Conservation (phyloP, 768 basidiomycete genomes). For the Amanita molliuscula region DNA sequence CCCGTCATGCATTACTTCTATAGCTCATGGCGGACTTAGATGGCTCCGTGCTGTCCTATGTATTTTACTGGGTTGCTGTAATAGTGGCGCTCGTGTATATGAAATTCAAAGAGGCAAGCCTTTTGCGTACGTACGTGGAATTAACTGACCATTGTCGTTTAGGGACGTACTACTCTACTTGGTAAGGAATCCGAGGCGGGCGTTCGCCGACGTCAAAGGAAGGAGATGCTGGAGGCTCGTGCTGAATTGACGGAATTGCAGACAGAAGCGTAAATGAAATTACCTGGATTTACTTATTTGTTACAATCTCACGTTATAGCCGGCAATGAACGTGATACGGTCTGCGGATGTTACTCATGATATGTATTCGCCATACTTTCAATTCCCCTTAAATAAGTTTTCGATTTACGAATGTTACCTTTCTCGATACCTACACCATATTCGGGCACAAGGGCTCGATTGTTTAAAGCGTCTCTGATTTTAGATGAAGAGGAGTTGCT, state of each 20-base stretch:
- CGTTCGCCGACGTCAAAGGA: conserved; percentile 15
- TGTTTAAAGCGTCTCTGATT: background rate
- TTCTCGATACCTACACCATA: background rate
- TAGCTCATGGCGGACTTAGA: conserved; percentile 21
- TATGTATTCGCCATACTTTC: too few species aligned
- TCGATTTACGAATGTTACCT: background rate
- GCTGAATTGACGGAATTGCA: background rate
- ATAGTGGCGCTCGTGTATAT: conserved; percentile 54
- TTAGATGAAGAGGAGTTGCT: background rate
- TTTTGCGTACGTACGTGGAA: background rate
- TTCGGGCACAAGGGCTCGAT: background rate
- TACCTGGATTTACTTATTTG: too few species aligned
- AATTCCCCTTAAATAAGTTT: too few species aligned
- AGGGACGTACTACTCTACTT: conserved; percentile 58
- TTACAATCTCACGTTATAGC: too few species aligned
- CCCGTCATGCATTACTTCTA: background rate
- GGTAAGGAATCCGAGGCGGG: conserved; percentile 47
- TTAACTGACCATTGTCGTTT: background rate
- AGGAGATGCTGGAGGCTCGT: background rate
- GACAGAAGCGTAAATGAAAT: background rate
- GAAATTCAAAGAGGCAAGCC: conserved; percentile 50
- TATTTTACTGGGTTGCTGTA: conserved; percentile 88
- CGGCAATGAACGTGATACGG: too few species aligned
- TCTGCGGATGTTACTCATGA: too few species aligned
- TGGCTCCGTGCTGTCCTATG: conserved; percentile 77